These are phyloP conservation scores for Vishniacozyma victoriae DNA, from an alignment of 768 basidiomycete genomes.

Conservation along the genomic window DNA sequence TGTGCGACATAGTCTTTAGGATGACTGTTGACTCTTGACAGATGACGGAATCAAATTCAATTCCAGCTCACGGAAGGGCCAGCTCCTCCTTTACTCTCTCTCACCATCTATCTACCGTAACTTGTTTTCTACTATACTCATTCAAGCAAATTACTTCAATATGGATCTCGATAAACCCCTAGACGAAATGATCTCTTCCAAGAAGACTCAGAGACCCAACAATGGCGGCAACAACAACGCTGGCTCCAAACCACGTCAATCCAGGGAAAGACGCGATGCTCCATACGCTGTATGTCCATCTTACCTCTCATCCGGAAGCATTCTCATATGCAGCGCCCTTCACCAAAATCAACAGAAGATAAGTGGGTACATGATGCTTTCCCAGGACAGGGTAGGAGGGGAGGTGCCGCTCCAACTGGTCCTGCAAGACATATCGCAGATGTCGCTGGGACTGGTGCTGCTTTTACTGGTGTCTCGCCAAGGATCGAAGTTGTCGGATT, in stretches of 20 bases:
- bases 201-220: too few relatives aligned
- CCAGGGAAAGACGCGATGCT: constrained; percentile 1
- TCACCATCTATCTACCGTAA: too few relatives aligned
- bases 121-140: too few relatives aligned
- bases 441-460: constrained; percentile 27
- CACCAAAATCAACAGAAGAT: constrained; percentile 40
- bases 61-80: too few relatives aligned
- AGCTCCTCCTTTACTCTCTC: too few relatives aligned
- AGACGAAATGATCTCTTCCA: constrained; percentile 35
- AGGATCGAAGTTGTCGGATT: constrained; percentile 76
- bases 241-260: background rate
- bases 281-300: constrained; percentile 1
- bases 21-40: too few relatives aligned
- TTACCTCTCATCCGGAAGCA: background rate
- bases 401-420: constrained; percentile 5
- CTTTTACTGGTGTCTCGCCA: constrained; percentile 49
- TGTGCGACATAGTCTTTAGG: too few relatives aligned
- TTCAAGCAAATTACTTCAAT: too few relatives aligned
- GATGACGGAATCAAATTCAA: too few relatives aligned
- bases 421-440: constrained; percentile 3
- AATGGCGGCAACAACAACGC: constrained; percentile 9
- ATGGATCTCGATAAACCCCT: constrained; percentile 42
- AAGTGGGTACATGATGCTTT: constrained; percentile 40
- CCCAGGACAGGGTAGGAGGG: constrained; percentile 14
- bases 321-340: constrained; percentile 28